Evolutionary conservation across 225 moss, liverwort and hornwort species (phyloP).

Genomic region (Marchantia polymorpha): DNA sequence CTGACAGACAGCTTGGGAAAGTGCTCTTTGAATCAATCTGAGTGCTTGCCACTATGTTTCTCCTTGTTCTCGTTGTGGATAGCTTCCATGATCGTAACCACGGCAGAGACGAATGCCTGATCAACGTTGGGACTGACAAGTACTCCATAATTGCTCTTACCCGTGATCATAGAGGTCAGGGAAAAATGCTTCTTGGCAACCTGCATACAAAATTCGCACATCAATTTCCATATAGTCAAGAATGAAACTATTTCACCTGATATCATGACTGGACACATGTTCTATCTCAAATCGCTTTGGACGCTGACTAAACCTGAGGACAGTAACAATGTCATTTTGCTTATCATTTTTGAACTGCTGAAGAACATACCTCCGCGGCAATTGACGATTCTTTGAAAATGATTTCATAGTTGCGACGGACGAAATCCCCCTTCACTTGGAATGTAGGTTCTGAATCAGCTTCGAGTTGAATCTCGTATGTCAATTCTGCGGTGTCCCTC

Average conservation of each 20-base stretch:
- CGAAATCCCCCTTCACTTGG: constrained; percentile 34
- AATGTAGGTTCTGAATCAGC: constrained; percentile 14
- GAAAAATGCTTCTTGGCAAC: constrained; percentile 28
- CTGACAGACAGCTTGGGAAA: no score
- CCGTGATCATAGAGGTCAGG: constrained; percentile 5
- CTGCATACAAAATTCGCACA: background rate
- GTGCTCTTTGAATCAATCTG: background rate
- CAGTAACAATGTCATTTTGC: no score
- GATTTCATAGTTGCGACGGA: constrained; percentile 29
- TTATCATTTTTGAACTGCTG: background rate
- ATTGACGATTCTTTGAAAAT: constrained; percentile 18
- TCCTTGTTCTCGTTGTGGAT: constrained; percentile 24
- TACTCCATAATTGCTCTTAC: constrained; percentile 39
- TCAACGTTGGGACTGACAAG: constrained; percentile 23
- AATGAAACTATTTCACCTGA: background rate
- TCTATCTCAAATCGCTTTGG: background rate
- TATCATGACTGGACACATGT: background rate
- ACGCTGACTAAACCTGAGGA: no score
- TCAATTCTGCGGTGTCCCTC: constrained; percentile 14
- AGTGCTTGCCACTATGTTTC: background rate
- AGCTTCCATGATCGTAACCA: constrained; percentile 25
- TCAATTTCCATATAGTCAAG: background rate
- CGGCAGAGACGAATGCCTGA: constrained; percentile 22
- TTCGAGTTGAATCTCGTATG: constrained; percentile 8
- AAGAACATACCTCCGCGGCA: constrained; percentile 30